A percentile compares a stretch with the other conserved stretches of the same genome.
phyloP scores from a whole-genome alignment of 2,329 filamentous ascomycete genomes.

The Neopestalotiopsis clavispora region DNA sequence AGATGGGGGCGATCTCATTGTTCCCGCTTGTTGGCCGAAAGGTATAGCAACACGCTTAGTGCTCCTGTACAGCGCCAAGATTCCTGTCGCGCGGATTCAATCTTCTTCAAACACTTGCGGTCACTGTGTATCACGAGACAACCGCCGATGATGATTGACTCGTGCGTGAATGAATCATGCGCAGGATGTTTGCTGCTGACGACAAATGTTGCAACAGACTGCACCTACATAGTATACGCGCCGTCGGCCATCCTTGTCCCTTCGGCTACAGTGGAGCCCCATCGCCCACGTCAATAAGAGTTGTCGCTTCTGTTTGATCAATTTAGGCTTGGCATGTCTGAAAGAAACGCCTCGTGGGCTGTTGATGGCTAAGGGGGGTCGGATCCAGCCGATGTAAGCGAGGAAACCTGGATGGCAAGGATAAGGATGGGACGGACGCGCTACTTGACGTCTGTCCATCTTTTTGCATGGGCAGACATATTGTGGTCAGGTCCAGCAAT shows the following conservation, averaged over 20 bases:
- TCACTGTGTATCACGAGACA: background rate
- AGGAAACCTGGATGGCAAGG: background rate
- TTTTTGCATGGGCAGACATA: background rate
- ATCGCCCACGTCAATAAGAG: background rate
- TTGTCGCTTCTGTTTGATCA: constrained; percentile 5
- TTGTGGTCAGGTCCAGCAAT: background rate
- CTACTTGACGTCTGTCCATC: background rate
- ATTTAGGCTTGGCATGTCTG: constrained; percentile 9
- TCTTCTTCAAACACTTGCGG: background rate
- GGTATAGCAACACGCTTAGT: too few species aligned
- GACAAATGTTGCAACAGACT: background rate
- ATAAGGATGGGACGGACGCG: background rate
- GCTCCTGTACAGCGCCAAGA: too few species aligned
- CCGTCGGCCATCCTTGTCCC: background rate
- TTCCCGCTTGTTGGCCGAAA: background rate
- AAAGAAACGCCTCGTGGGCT: constrained; percentile 2
- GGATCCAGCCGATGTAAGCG: constrained; percentile 7
- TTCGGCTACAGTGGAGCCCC: background rate
- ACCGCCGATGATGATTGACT: too few species aligned
- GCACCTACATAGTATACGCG: background rate
- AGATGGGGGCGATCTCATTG: background rate
- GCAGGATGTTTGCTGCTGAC: background rate
- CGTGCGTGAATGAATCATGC: background rate
- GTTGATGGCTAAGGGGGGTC: constrained; percentile 10
- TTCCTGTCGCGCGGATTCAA: background rate